phyloP scores from a whole-genome alignment of 129 eudicot species.

The Helianthus tuberosus region DNA sequence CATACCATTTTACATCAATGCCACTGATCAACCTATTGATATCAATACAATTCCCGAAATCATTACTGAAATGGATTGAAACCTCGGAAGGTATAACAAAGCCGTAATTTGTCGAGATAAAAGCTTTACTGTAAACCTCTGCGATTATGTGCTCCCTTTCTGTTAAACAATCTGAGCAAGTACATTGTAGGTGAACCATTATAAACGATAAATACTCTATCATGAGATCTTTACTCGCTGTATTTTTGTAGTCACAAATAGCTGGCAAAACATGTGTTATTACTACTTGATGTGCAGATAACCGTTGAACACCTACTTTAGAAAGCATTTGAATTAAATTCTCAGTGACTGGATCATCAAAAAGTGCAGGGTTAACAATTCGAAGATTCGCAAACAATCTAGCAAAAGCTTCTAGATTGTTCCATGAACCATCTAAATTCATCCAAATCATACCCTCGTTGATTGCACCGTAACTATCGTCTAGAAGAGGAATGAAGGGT shows the following conservation, averaged over 20 bases:
- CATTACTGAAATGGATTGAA: constrained; percentile 64
- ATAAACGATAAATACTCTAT: constrained; percentile 69
- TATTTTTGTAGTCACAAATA: constrained; percentile 47
- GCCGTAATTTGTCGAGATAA: constrained; percentile 74
- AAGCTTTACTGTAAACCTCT: constrained; percentile 61
- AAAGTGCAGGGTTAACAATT: constrained; percentile 64
- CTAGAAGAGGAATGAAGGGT: constrained; percentile 84
- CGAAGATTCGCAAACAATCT: constrained; percentile 62
- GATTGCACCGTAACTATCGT: constrained; percentile 61
- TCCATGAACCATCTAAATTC: constrained; percentile 37
- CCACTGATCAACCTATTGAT: constrained; percentile 48
- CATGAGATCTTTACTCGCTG: constrained; percentile 47
- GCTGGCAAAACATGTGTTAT: constrained; percentile 71
- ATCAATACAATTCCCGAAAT: constrained; percentile 62
- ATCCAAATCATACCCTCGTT: constrained; percentile 63
- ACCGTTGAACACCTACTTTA: constrained; percentile 73
- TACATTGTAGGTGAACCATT: constrained; percentile 78
- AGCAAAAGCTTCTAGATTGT: constrained; percentile 48
- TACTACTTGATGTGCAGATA: constrained; percentile 74
- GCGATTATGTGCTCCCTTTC: constrained; percentile 63
- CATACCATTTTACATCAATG: constrained; percentile 68
- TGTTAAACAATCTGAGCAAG: constrained; percentile 57
- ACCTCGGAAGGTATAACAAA: constrained; percentile 57
- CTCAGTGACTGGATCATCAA: constrained; percentile 37
- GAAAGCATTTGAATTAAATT: constrained; percentile 59